Conservation (phyloP, 169 alveolate genomes). For the Eimeria mitis region DNA sequence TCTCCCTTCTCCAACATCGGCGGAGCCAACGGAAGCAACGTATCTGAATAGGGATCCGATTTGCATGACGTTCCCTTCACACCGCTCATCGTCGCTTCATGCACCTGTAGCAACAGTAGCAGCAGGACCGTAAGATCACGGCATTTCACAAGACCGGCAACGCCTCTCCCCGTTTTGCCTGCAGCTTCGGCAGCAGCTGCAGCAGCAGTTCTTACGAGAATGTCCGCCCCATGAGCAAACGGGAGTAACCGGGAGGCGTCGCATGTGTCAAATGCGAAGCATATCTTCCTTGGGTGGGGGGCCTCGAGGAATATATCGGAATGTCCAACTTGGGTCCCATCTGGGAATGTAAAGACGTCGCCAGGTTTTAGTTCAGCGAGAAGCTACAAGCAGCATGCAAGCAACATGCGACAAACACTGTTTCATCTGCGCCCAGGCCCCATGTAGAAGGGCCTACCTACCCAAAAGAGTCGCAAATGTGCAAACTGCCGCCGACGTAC, state of each 20-base stretch:
- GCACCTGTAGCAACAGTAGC: conserved; percentile 38
- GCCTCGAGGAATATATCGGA: conserved; percentile 71
- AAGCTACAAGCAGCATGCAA: conserved; percentile 27
- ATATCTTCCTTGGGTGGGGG: conserved; percentile 73
- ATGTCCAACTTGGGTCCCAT: conserved; percentile 67
- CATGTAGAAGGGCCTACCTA: neutral
- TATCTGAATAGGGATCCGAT: conserved; percentile 4
- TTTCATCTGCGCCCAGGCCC: neutral
- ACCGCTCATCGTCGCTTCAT: conserved; percentile 73
- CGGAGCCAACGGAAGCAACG: conserved; percentile 22
- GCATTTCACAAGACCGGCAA: neutral
- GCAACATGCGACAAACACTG: neutral
- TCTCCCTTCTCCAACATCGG: conserved; percentile 7
- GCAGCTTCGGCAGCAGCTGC: neutral
- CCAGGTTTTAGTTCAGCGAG: conserved; percentile 52
- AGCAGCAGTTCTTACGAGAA: conserved; percentile 46
- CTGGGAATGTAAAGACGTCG: conserved; percentile 70
- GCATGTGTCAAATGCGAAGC: conserved; percentile 80
- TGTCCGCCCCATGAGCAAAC: conserved; percentile 54
- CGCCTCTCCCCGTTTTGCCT: neutral
- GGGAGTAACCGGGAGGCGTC: conserved; percentile 76
- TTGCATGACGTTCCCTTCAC: conserved; percentile 57
- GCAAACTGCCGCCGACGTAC: neutral
- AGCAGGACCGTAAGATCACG: neutral
- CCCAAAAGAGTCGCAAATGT: neutral